A percentile compares a stretch with the other conserved stretches of the same genome.
Evolutionary conservation across 176 grass and related monocot species (phyloP).

Genomic region (Secale cereale): DNA sequence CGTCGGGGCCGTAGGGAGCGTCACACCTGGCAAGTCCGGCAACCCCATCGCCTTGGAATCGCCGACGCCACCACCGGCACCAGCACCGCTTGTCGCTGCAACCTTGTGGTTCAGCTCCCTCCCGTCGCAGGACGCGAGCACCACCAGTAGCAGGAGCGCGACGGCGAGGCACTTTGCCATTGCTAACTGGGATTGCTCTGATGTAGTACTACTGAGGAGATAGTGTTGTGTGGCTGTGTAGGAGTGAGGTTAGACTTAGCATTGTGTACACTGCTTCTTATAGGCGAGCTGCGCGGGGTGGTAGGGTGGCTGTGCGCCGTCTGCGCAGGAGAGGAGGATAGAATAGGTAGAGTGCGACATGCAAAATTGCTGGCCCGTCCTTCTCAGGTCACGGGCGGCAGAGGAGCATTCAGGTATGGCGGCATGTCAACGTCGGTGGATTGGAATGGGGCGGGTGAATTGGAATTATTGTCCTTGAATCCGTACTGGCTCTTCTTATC

Average conservation of each 20-base stretch:
- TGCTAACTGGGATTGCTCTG: neutral
- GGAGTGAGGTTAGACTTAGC: neutral
- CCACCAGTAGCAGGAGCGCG: neutral
- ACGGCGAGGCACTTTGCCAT: neutral
- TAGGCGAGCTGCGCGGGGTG: neutral
- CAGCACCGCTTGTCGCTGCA: neutral
- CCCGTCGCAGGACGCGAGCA: neutral
- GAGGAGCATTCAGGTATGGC: neutral
- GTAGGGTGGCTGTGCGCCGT: neutral
- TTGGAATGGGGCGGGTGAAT: neutral
- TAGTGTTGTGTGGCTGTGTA: neutral
- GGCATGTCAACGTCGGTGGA: neutral
- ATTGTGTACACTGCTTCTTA: neutral
- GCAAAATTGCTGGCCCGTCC: neutral
- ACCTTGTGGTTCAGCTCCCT: neutral
- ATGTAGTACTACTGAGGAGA: neutral
- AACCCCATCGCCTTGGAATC: neutral
- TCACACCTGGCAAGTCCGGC: neutral
- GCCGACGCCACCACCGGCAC: no score
- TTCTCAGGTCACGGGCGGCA: neutral
- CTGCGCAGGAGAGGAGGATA: neutral
- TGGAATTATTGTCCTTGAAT: neutral
- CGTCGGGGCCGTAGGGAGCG: no score
- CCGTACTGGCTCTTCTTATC: neutral
- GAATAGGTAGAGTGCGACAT: neutral